Conservation (phyloP, 352 stramenopile genomes). For the Globisporangium cederbergense region DNA sequence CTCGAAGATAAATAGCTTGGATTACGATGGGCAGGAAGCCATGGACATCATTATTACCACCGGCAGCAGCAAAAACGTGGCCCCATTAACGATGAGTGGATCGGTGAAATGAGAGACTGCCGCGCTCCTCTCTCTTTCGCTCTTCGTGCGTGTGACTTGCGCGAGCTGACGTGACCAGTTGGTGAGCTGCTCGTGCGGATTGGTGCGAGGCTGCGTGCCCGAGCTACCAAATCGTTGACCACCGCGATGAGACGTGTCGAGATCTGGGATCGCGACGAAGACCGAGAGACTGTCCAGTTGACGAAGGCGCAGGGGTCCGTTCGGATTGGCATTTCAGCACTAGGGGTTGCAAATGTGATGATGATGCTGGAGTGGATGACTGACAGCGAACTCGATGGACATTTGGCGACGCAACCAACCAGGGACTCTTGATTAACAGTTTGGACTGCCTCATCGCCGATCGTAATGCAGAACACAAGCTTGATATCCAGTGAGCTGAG, state of each 20-base stretch:
- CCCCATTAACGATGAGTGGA: too few species aligned
- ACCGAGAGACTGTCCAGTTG: neutral
- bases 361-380: neutral
- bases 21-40: too few species aligned
- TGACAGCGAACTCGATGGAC: neutral
- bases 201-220: neutral
- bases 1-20: too few species aligned
- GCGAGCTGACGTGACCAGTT: neutral
- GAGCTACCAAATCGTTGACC: neutral
- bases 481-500: too few species aligned
- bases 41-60: too few species aligned
- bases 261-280: neutral
- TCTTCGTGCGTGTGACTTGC: neutral
- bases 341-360: neutral
- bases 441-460: neutral
- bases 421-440: neutral
- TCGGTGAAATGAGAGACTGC: too few species aligned
- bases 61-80: too few species aligned
- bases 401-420: neutral
- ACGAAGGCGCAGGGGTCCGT: neutral
- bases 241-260: neutral
- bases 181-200: neutral
- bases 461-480: too few species aligned
- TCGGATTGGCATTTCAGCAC: constrained; percentile 1
- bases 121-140: neutral